These are phyloP conservation scores for Starmerella scarabaei DNA, from an alignment of 805 yeast genomes.

Conservation along the genomic window DNA sequence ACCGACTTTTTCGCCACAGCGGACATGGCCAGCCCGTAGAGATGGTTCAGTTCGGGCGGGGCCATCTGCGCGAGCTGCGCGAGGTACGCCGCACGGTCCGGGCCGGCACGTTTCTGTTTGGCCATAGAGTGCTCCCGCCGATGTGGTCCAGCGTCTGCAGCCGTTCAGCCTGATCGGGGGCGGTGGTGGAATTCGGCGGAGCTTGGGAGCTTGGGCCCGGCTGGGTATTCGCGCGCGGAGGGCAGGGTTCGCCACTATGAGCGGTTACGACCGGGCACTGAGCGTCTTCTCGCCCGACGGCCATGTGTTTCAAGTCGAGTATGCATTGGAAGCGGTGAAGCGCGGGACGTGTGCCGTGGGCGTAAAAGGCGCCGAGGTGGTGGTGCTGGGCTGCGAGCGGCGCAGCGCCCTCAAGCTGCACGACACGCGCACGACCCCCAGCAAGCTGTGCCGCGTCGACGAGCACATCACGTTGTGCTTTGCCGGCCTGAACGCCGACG, in stretches of 20 bases:
- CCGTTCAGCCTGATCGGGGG: too few relatives aligned
- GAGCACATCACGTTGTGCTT: slow-evolving; percentile 83
- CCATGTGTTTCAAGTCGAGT: slow-evolving; percentile 96
- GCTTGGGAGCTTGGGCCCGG: too few relatives aligned
- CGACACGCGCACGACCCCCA: slow-evolving; percentile 92
- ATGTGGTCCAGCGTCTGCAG: too few relatives aligned
- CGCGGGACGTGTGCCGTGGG: slow-evolving; percentile 98
- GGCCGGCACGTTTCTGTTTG: slow-evolving; percentile 18
- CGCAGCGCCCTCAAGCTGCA: slow-evolving; percentile 89
- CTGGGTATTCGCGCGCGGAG: too few relatives aligned
- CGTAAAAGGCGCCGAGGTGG: slow-evolving; percentile 76
- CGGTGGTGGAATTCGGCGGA: too few relatives aligned
- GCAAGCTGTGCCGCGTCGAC: slow-evolving; percentile 84
- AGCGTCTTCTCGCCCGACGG: slow-evolving; percentile 99
- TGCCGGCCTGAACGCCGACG: slow-evolving; percentile 98
- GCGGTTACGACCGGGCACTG: slow-evolving; percentile 98
- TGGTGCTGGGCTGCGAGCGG: slow-evolving; percentile 92
- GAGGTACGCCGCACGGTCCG: slow-evolving; percentile 26
- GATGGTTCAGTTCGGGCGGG: slow-evolving; percentile 36
- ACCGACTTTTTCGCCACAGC: slow-evolving; percentile 57
- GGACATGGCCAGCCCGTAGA: slow-evolving; percentile 42
- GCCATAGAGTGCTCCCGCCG: background rate
- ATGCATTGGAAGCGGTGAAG: slow-evolving; percentile 94
- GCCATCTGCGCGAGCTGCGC: slow-evolving; percentile 23
- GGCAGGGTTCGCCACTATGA: slow-evolving; percentile 42